Evolutionary conservation across 495 filamentous ascomycete genomes (phyloP).

Genomic region (Choiromyces venosus): DNA sequence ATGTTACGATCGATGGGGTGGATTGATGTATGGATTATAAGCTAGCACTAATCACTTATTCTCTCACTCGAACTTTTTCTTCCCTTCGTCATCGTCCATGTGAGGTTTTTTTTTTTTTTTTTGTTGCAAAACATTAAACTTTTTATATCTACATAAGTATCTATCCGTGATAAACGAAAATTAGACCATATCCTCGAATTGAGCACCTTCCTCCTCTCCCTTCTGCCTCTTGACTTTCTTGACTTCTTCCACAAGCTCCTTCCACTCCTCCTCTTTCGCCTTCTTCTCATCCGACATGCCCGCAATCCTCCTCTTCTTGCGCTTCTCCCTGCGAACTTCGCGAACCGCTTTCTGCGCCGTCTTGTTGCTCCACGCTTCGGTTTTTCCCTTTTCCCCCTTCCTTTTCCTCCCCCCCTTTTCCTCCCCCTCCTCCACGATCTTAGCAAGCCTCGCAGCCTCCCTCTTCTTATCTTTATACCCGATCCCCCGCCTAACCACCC

Average conservation of each 20-base stretch:
- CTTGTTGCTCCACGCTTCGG: conserved; percentile 78
- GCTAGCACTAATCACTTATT: not conserved
- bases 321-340: conserved; percentile 65
- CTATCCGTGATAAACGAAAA: not conserved
- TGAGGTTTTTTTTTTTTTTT: too few relatives aligned
- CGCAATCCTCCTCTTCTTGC: conserved; percentile 64
- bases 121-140: not conserved
- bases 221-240: conserved; percentile 54
- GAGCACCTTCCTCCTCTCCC: conserved; percentile 34
- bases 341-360: conserved; percentile 62
- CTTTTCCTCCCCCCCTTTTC: conserved; percentile 35
- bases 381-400: conserved; percentile 50
- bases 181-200: conserved; percentile 31
- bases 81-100: not conserved
- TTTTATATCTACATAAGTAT: not conserved
- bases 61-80: not conserved
- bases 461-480: conserved; percentile 72
- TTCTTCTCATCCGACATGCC: conserved; percentile 73
- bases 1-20: not conserved
- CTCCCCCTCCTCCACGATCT: conserved; percentile 39
- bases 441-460: conserved; percentile 61
- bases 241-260: conserved; percentile 67
- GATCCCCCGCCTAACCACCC: too few relatives aligned
- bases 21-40: too few relatives aligned
- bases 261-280: conserved; percentile 62